Evolutionary conservation across 768 basidiomycete species (phyloP), one percentile per base, ranked within the genome.

Genomic region (Pluteus cervinus): DNA sequence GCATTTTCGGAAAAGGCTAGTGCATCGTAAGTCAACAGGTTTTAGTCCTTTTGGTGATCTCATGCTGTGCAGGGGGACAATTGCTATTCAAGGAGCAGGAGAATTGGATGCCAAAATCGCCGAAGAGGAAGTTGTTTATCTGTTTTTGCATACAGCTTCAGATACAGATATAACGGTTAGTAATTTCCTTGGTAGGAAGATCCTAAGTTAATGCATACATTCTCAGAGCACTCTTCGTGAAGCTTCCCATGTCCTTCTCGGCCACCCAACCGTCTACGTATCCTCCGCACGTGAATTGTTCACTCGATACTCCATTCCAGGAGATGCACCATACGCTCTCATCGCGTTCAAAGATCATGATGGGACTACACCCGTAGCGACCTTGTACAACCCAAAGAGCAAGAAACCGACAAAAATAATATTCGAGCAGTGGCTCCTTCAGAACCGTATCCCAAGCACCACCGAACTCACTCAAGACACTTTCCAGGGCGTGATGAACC

Each of bases 401-500:
- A n/a, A n/a, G n/a, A n/a, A n/a, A n/a, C n/a, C n/a, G n/a, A n/a
- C n/a, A n/a, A n/a, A n/a, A n/a, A n/a, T n/a, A n/a, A n/a, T n/a
- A n/a, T n/a, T n/a, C n/a, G n/a, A n/a, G n/a, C n/a, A n/a, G n/a
- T 93, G 86, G 81, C 62, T 92, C 12, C 54, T 79, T 2, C 54
- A 63, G 0, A 73, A 96, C 55, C 78, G 82, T 21, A 74, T 90
- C 16, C 88, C 90, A 0, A 76, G 78, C 1, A 63, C 77, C 8
- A 51, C 80, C 14, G 86, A 94, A 57, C 75, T 97, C 30, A 78
- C 75, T 14, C 74, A 79, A 28, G 80, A 81, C 35, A 80, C 82
- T 3, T 96, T 91, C 69, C 80, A 86, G 46, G 72, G 69, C 8
- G 76, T 96, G 29, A 93, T 97, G 89, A 82, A 85, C 34, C n/a